Evolutionary conservation across 306 rosid genomes (phyloP).

Genomic region (Glycyrrhiza uralensis): DNA sequence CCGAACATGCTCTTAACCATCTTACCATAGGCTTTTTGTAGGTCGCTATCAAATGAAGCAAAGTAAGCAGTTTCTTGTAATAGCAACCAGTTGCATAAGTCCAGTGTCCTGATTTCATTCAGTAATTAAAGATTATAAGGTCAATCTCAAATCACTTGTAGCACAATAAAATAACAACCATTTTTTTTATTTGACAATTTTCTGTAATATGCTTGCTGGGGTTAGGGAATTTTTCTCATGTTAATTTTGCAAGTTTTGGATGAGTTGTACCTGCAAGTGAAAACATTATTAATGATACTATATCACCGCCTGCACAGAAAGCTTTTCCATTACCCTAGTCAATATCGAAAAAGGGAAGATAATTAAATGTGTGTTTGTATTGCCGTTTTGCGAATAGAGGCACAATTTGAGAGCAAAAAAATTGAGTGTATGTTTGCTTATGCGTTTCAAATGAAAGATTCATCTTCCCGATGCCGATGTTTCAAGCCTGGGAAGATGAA

Average conservation of each 20-base stretch:
- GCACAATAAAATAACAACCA: neutral
- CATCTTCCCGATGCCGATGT: too few species aligned
- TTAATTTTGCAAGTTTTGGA: too few species aligned
- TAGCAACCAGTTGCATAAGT: neutral
- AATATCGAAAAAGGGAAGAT: neutral
- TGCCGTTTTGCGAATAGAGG: too few species aligned
- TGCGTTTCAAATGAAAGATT: too few species aligned
- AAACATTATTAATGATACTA: neutral
- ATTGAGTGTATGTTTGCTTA: too few species aligned
- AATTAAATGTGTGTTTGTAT: too few species aligned
- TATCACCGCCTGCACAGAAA: conserved; percentile 23
- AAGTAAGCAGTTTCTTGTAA: conserved; percentile 13
- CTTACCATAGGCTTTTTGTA: conserved; percentile 29
- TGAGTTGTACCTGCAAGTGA: conserved; percentile 9
- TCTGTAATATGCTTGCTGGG: too few species aligned
- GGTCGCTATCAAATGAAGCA: conserved; percentile 18
- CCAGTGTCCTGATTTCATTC: conserved; percentile 30
- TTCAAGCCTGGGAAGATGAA: too few species aligned
- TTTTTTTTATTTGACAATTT: too few species aligned
- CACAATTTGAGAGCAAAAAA: too few species aligned
- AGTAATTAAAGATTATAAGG: neutral
- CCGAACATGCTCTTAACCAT: neutral
- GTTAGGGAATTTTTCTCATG: too few species aligned
- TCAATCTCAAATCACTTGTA: neutral
- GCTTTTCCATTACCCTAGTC: conserved; percentile 23